phyloP scores from a whole-genome alignment of 225 moss, liverwort and hornwort species.

The Neckera pumila region DNA sequence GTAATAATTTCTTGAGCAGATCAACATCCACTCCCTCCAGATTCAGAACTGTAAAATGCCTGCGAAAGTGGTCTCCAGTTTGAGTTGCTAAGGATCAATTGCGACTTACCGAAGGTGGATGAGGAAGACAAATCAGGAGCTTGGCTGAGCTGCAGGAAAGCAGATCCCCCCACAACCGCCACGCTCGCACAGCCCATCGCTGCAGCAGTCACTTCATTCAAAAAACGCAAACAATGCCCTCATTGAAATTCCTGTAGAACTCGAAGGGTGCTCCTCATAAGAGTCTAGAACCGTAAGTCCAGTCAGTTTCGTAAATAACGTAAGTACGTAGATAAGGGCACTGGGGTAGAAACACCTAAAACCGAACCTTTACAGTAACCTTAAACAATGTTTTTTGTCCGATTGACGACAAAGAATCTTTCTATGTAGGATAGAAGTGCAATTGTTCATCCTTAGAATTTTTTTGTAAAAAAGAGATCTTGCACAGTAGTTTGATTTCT shows the following conservation, averaged over 20 bases:
- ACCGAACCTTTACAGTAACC: too few relatives aligned
- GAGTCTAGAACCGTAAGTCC: neutral
- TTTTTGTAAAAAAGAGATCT: too few relatives aligned
- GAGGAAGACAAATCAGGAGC: neutral
- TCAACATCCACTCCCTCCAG: neutral
- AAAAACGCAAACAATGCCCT: neutral
- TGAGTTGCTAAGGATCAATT: neutral
- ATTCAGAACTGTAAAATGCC: neutral
- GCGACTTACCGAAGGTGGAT: neutral
- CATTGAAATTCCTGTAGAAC: neutral
- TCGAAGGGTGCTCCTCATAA: neutral
- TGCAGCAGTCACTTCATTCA: neutral
- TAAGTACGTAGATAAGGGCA: neutral
- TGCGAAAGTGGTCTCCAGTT: neutral
- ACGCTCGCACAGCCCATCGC: constrained; percentile 9
- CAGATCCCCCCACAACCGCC: neutral
- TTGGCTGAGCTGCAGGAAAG: constrained; percentile 1
- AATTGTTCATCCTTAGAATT: too few relatives aligned
- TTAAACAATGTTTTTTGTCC: too few relatives aligned
- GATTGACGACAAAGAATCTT: too few relatives aligned
- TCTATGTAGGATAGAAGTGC: too few relatives aligned
- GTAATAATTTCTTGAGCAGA: neutral
- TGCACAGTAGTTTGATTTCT: too few relatives aligned
- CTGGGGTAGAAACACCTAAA: too few relatives aligned
- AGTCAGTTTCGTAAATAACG: neutral